Conservation (phyloP, 805 yeast genomes). For the Barnettozyma pratensis region DNA sequence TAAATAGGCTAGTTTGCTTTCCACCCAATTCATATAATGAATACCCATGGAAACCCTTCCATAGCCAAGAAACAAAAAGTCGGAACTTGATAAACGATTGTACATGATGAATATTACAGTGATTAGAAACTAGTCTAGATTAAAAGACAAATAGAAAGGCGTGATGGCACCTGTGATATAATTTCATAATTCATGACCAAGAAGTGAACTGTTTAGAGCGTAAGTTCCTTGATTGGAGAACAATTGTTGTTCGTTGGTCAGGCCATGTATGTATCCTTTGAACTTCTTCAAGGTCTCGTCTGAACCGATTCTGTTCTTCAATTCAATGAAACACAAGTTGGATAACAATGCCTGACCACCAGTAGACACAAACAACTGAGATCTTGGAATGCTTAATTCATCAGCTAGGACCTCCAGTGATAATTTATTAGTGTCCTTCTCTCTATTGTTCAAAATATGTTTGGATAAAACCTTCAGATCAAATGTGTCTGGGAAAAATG, state of each 20-base stretch:
- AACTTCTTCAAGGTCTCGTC: slow-evolving; percentile 29
- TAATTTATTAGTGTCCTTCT: slow-evolving; percentile 10
- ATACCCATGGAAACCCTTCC: too few relatives aligned
- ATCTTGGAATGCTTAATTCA: slow-evolving; percentile 62
- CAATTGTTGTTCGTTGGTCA: slow-evolving; percentile 26
- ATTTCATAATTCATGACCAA: slow-evolving; percentile 2
- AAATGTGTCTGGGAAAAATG: slow-evolving; percentile 75
- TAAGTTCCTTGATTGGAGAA: slow-evolving; percentile 1
- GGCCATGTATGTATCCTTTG: slow-evolving; percentile 50
- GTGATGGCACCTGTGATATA: neutral
- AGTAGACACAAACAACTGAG: slow-evolving; percentile 48
- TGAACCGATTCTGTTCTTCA: slow-evolving; percentile 29
- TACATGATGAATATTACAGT: too few relatives aligned
- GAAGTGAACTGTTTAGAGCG: neutral
- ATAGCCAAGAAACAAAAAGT: too few relatives aligned
- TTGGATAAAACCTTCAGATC: slow-evolving; percentile 64
- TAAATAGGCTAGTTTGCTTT: too few relatives aligned
- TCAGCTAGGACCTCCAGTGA: slow-evolving; percentile 64
- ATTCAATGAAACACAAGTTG: slow-evolving; percentile 58
- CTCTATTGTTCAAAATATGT: slow-evolving; percentile 7
- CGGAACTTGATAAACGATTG: too few relatives aligned
- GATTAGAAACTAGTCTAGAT: too few relatives aligned
- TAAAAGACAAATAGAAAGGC: neutral
- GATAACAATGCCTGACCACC: slow-evolving; percentile 63
- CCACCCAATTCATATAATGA: too few relatives aligned